Conservation (phyloP, 1,284 basidiomycete species). For the Cryptococcus floricola region DNA sequence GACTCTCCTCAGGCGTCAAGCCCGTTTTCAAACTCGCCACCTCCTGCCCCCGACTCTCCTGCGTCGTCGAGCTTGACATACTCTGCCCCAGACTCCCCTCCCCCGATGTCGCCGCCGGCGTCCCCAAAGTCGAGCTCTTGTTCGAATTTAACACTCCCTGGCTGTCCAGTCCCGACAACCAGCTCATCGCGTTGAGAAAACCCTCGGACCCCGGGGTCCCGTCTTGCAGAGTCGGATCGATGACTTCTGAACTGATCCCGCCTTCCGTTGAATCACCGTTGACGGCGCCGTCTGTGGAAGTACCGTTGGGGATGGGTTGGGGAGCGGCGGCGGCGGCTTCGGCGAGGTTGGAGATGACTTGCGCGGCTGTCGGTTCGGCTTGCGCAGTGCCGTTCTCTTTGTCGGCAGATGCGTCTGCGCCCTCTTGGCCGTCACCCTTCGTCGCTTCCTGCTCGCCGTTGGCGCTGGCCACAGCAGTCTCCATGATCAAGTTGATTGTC, state of each 20-base stretch:
- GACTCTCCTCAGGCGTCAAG: conserved; percentile 1
- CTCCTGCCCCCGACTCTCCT: too few species aligned
- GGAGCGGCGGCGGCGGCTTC: too few species aligned
- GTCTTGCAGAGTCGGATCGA: conserved; percentile 10
- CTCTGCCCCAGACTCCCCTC: background rate
- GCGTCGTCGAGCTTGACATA: background rate
- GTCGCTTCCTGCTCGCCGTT: conserved; percentile 6
- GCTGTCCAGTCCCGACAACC: conserved; percentile 27
- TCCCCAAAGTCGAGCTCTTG: conserved; percentile 1
- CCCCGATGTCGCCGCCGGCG: background rate
- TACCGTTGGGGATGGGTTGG: too few species aligned
- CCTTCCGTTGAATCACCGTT: background rate
- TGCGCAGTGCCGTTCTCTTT: background rate
- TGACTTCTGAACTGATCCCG: background rate
- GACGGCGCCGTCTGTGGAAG: background rate
- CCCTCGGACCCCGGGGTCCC: conserved; percentile 7
- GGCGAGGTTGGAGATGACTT: too few species aligned
- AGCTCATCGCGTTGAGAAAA: conserved; percentile 43
- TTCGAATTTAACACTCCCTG: conserved; percentile 14
- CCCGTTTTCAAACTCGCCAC: background rate
- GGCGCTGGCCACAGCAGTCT: conserved; percentile 13
- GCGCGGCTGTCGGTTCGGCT: background rate
- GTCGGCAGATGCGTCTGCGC: background rate
- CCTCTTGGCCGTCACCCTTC: background rate
- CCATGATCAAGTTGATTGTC: conserved; percentile 32